Conservation (phyloP, 345 rosid genomes). For the Pseudoturritis turrita region DNA sequence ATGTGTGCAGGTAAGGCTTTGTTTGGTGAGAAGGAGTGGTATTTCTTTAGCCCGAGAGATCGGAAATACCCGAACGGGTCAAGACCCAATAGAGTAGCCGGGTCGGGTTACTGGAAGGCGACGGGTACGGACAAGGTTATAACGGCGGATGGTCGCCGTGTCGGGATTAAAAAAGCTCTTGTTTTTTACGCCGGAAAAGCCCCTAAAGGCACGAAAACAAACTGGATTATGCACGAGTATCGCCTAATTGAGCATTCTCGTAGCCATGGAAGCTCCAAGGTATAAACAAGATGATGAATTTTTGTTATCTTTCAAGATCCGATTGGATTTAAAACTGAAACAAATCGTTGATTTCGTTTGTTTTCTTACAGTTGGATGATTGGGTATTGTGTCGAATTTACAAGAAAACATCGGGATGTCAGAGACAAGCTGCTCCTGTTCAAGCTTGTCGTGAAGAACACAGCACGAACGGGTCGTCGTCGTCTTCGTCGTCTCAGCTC, state of each 20-base stretch:
- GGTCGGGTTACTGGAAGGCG: slow-evolving; percentile 96
- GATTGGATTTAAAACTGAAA: not conserved
- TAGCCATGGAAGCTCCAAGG: slow-evolving; percentile 63
- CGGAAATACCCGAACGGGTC: slow-evolving; percentile 95
- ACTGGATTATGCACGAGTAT: slow-evolving; percentile 99
- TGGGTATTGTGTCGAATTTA: slow-evolving; percentile 97
- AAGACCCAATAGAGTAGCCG: slow-evolving; percentile 91
- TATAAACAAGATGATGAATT: not conserved
- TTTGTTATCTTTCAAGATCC: not conserved
- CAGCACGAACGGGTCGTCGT: slow-evolving; percentile 48
- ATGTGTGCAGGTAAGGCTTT: slow-evolving; percentile 53
- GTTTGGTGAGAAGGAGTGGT: slow-evolving; percentile 72
- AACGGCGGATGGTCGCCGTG: slow-evolving; percentile 62
- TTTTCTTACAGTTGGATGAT: slow-evolving; percentile 62
- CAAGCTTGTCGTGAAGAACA: slow-evolving; percentile 49
- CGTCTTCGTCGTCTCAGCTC: slow-evolving; percentile 71
- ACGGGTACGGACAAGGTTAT: slow-evolving; percentile 90
- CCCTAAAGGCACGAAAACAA: slow-evolving; percentile 89
- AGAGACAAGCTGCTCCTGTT: slow-evolving; percentile 34
- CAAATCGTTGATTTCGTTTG: not conserved
- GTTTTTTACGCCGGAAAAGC: slow-evolving; percentile 92
- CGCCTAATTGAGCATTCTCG: slow-evolving; percentile 57
- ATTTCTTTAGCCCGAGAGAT: slow-evolving; percentile 72
- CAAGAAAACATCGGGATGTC: slow-evolving; percentile 64
- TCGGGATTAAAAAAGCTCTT: slow-evolving; percentile 90